Percentiles rank a stretch among this genome's conserved stretches.
These are phyloP conservation scores for Candida glucosophila DNA, from an alignment of 1,139 yeast species.

Conservation along the genomic window DNA sequence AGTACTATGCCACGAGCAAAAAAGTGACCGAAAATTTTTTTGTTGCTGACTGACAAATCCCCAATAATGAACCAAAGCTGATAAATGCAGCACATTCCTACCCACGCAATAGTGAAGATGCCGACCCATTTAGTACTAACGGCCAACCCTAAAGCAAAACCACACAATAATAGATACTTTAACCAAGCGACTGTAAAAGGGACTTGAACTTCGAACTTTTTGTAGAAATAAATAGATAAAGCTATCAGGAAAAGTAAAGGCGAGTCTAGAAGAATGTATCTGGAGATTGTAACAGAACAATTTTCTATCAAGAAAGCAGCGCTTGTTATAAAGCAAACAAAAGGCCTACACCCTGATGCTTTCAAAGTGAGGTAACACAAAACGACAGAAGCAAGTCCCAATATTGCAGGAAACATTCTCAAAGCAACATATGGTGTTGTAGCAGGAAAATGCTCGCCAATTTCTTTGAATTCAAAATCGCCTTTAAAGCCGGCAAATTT, in stretches of 20 bases:
- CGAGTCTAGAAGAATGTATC: slow-evolving; percentile 84
- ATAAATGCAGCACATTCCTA: slow-evolving; percentile 64
- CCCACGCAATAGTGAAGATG: slow-evolving; percentile 87
- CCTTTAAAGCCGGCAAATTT: slow-evolving; percentile 71
- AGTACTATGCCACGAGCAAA: slow-evolving; percentile 49
- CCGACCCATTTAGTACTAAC: slow-evolving; percentile 96
- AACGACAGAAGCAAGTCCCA: slow-evolving; percentile 75
- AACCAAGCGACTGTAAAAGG: slow-evolving; percentile 68
- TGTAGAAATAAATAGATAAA: slow-evolving; percentile 69
- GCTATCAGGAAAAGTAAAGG: slow-evolving; percentile 91
- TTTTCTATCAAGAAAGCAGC: slow-evolving; percentile 71
- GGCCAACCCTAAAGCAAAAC: slow-evolving; percentile 81
- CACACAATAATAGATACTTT: slow-evolving; percentile 63
- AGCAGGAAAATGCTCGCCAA: slow-evolving; percentile 57
- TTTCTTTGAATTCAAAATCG: slow-evolving; percentile 59
- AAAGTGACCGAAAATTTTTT: slow-evolving; percentile 44
- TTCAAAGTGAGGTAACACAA: slow-evolving; percentile 75
- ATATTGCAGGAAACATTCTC: slow-evolving; percentile 78
- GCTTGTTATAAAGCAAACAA: slow-evolving; percentile 61
- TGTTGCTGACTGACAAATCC: slow-evolving; percentile 59
- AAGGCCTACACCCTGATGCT: slow-evolving; percentile 79
- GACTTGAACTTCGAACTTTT: slow-evolving; percentile 69
- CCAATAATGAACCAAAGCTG: slow-evolving; percentile 88
- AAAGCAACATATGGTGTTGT: slow-evolving; percentile 67
- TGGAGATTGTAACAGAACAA: slow-evolving; percentile 78